A percentile compares a stretch with the other conserved stretches of the same genome.
These are phyloP conservation scores for Lipomyces lipofer DNA, from an alignment of 805 yeast species.

Conservation along the genomic window DNA sequence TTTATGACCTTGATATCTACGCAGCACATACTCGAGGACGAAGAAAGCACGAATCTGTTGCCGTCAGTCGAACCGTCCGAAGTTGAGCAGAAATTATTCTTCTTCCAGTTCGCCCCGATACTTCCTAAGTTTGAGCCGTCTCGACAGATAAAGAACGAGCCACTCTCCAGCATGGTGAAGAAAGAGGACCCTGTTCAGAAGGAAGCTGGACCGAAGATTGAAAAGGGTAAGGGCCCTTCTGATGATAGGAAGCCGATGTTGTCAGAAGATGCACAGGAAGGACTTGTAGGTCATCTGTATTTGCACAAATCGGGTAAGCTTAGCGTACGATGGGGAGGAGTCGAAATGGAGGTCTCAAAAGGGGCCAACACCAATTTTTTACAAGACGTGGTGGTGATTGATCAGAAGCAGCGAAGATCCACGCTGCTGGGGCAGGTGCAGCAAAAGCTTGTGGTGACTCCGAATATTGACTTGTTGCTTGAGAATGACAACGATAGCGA, in stretches of 20 bases:
- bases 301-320: conserved; percentile 82
- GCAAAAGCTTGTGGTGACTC: conserved; percentile 60
- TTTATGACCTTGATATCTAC: too few relatives aligned
- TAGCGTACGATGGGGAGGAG: conserved; percentile 70
- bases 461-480: conserved; percentile 42
- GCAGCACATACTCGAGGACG: conserved; percentile 1
- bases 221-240: not conserved
- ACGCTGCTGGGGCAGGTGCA: conserved; percentile 56
- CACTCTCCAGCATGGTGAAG: conserved; percentile 3
- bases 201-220: conserved; percentile 5
- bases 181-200: conserved; percentile 21
- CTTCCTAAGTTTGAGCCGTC: conserved; percentile 44
- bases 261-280: conserved; percentile 41
- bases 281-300: conserved; percentile 71
- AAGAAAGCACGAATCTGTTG: conserved; percentile 10
- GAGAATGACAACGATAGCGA: conserved; percentile 2
- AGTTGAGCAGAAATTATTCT: conserved; percentile 37
- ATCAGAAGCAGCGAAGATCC: conserved; percentile 44
- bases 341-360: conserved; percentile 63
- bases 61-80: conserved; percentile 12
- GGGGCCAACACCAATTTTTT: conserved; percentile 70
- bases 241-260: not conserved
- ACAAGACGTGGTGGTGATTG: conserved; percentile 70
- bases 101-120: conserved; percentile 53
- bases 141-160: not conserved